phyloP scores from a whole-genome alignment of 2,329 filamentous ascomycete genomes.

The Fusarium sp. region DNA sequence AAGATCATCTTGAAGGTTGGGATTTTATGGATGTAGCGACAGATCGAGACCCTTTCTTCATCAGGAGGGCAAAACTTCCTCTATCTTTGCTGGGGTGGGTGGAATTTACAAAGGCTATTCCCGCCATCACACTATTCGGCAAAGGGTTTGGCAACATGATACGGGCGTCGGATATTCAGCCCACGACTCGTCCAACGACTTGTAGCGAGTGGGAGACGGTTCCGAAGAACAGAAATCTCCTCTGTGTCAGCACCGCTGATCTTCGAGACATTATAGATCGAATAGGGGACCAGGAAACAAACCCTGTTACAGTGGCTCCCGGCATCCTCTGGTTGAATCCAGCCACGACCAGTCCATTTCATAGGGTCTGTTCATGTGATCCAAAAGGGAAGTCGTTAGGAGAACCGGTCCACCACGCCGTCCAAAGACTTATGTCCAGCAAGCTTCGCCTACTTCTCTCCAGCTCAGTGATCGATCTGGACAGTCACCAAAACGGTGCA shows the following conservation, averaged over 20 bases:
- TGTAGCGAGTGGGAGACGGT: not conserved
- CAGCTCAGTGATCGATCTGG: not conserved
- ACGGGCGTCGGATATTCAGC: too few relatives aligned
- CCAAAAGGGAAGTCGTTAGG: not conserved
- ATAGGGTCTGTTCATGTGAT: not conserved
- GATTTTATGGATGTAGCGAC: not conserved
- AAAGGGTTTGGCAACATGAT: not conserved
- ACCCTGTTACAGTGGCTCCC: accelerated
- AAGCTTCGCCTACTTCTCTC: not conserved
- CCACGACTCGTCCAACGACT: too few relatives aligned
- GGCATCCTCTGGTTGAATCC: not conserved
- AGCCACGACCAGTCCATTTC: not conserved
- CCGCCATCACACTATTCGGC: accelerated
- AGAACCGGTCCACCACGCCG: not conserved
- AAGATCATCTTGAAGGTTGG: not conserved
- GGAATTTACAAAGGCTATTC: accelerated
- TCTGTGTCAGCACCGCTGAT: not conserved
- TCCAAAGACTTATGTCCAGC: not conserved
- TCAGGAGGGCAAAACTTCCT: accelerated
- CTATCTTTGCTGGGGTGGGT: not conserved
- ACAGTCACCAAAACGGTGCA: not conserved
- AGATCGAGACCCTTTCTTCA: not conserved
- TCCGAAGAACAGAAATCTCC: not conserved
- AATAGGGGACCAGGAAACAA: not conserved
- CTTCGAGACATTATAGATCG: not conserved